Base-by-base conservation (phyloP, 2,329 filamentous ascomycete genomes). In the Tolypocladium inflatum region DNA sequence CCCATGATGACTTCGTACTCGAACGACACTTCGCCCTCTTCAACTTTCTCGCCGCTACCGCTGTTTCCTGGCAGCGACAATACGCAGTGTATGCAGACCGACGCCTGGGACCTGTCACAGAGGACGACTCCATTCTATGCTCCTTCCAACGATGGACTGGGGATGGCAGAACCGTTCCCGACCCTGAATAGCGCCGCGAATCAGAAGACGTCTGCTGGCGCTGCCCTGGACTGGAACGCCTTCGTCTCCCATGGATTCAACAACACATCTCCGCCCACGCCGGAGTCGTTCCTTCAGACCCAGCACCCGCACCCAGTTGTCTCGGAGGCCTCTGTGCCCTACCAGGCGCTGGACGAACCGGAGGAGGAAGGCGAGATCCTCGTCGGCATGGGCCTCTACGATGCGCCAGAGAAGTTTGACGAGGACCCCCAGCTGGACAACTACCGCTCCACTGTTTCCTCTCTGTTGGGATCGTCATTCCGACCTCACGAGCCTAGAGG, bases 341-440 rank as follows among this genome's bases (percentile, higher is more conserved):
- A 78, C 60, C 74, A 80, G 57, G 64, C 78, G 7, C 71, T 83
- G 30, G 78, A 80, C 38, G 78, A 83, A 43, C 68, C 74, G 13
- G 76, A 82, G 54, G 83, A 84, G 35, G 83, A 83, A 52, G 87
- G 84, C 42, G 88, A 91, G 66, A 87, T 91, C 60, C 78, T 93
- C 2, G 80, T 91, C n/a, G 89, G 89, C 23, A 87, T 94, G 81
- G 90, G 90, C 0, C 80, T 94, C 0, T 94, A 94, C 70, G 89
- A 91, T 65, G 76, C 82, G 5, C 88, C 88, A 0, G 86, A 86
- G 57, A 81, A 82, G 65, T 65, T 71, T 48, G 71, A 78, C 9
- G 72, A 75, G 23, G 79, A 81, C 57, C 74, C 78, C 37, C 74
- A 78, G 55, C 68, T 82, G 57, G 74, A 83, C 71, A 78, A 81